Evolutionary conservation across 768 basidiomycete genomes (phyloP).

Genomic region (Termitomyces sp.): DNA sequence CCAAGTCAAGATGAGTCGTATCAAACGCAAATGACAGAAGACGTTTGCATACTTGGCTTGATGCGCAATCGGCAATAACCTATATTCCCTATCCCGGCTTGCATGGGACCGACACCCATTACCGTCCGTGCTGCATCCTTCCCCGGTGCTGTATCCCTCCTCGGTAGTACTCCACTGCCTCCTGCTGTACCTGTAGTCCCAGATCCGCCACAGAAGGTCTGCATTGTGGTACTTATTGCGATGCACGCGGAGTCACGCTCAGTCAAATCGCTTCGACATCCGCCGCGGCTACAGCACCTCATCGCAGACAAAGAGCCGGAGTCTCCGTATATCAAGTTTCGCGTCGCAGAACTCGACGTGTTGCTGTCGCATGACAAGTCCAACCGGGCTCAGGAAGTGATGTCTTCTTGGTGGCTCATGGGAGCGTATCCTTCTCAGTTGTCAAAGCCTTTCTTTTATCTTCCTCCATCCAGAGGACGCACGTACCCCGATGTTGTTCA

Average conservation of each 20-base stretch:
- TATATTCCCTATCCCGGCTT: neutral
- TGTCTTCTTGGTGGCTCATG: slow-evolving; percentile 3
- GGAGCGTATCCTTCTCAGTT: neutral
- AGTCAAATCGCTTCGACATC: slow-evolving; percentile 3
- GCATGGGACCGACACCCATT: neutral
- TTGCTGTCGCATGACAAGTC: neutral
- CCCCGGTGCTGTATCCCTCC: no score
- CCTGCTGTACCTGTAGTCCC: neutral
- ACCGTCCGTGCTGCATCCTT: neutral
- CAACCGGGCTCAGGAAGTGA: neutral
- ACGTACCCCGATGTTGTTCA: neutral
- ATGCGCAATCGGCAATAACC: neutral
- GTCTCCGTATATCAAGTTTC: slow-evolving; percentile 26
- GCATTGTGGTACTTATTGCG: slow-evolving; percentile 27
- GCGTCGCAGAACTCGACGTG: slow-evolving; percentile 21
- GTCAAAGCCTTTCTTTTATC: neutral
- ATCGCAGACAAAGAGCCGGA: slow-evolving; percentile 12
- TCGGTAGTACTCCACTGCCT: neutral
- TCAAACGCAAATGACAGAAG: neutral
- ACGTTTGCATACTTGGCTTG: slow-evolving; percentile 2
- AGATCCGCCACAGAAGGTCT: slow-evolving; percentile 8
- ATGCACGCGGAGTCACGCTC: slow-evolving; percentile 19
- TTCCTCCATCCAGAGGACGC: neutral
- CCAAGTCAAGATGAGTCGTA: neutral
- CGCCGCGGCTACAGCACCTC: neutral